phyloP scores from a whole-genome alignment of 495 filamentous ascomycete species.

The Penicillium pancosmium region DNA sequence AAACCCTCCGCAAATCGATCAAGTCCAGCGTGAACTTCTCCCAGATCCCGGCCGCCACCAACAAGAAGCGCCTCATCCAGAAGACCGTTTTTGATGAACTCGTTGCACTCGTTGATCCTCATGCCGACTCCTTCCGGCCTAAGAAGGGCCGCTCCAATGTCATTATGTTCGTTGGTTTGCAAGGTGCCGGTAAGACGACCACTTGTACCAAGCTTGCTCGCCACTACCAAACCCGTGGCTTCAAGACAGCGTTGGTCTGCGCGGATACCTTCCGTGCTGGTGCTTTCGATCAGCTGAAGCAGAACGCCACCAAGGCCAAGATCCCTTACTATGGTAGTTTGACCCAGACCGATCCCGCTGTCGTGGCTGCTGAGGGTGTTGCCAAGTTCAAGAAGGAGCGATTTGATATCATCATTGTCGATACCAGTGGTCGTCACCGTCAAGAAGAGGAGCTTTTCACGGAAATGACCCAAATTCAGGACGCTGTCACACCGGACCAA shows the following conservation, averaged over 20 bases:
- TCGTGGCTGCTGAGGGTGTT: constrained; percentile 91
- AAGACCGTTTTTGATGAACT: constrained; percentile 98
- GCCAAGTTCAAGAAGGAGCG: constrained; percentile 99
- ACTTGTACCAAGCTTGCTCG: constrained; percentile 96
- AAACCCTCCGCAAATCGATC: constrained; percentile 90
- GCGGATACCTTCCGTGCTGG: constrained; percentile 98
- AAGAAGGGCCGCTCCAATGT: constrained; percentile 96
- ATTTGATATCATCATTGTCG: constrained; percentile 98
- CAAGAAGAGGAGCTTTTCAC: constrained; percentile 95
- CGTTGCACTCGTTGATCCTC: constrained; percentile 92
- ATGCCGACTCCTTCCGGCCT: constrained; percentile 93
- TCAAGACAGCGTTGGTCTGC: constrained; percentile 93
- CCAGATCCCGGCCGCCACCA: constrained; percentile 80
- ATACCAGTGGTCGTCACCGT: constrained; percentile 91
- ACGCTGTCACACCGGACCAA: constrained; percentile 89
- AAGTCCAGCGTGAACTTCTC: constrained; percentile 89
- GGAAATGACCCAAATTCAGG: constrained; percentile 97
- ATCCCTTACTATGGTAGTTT: constrained; percentile 97
- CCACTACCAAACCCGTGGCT: constrained; percentile 91
- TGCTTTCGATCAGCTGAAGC: constrained; percentile 97
- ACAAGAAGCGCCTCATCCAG: constrained; percentile 98
- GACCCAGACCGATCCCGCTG: constrained; percentile 93
- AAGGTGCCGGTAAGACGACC: constrained; percentile 97
- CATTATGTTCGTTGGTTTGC: constrained; percentile 99
- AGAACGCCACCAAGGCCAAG: constrained; percentile 98